These are phyloP conservation scores for Primulina eburnea DNA, from an alignment of 257 asterid species.

Conservation along the genomic window DNA sequence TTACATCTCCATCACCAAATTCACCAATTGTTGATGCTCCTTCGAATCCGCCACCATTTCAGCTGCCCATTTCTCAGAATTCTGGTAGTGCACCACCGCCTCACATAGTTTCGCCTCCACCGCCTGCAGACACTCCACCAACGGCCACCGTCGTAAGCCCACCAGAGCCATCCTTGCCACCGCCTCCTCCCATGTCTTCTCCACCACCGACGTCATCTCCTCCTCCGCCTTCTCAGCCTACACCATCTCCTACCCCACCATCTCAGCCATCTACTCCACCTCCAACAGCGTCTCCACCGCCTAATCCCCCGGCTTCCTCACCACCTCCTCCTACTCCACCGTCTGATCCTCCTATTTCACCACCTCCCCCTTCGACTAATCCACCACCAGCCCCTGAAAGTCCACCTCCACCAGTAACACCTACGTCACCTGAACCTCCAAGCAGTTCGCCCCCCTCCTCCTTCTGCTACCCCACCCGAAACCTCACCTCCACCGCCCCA, in stretches of 20 bases:
- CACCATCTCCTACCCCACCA: conserved; percentile 30
- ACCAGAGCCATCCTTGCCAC: not conserved
- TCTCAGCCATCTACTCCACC: conserved; percentile 33
- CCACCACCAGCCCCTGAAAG: conserved; percentile 39
- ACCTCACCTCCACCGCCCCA: conserved; percentile 37
- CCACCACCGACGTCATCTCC: conserved; percentile 30
- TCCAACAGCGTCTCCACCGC: conserved; percentile 34
- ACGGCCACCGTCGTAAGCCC: conserved; percentile 17
- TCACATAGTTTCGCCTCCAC: conserved; percentile 27
- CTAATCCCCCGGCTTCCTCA: conserved; percentile 32
- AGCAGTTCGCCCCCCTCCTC: conserved; percentile 33
- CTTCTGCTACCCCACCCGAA: conserved; percentile 30
- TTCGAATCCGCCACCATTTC: conserved; percentile 24
- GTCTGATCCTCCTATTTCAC: conserved; percentile 27
- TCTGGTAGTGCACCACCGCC: conserved; percentile 23
- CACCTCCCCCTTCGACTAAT: conserved; percentile 41
- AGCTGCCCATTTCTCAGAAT: not conserved
- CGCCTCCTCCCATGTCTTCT: conserved; percentile 36
- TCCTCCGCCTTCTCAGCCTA: conserved; percentile 36
- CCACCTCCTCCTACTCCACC: conserved; percentile 28
- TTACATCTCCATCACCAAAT: conserved; percentile 48
- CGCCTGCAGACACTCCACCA: conserved; percentile 11
- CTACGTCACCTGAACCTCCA: conserved; percentile 26
- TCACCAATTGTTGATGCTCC: conserved; percentile 24
- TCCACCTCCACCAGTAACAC: conserved; percentile 21